Base-by-base conservation (phyloP, 2,329 filamentous ascomycete genomes). In the Akanthomyces dipterigenus region DNA sequence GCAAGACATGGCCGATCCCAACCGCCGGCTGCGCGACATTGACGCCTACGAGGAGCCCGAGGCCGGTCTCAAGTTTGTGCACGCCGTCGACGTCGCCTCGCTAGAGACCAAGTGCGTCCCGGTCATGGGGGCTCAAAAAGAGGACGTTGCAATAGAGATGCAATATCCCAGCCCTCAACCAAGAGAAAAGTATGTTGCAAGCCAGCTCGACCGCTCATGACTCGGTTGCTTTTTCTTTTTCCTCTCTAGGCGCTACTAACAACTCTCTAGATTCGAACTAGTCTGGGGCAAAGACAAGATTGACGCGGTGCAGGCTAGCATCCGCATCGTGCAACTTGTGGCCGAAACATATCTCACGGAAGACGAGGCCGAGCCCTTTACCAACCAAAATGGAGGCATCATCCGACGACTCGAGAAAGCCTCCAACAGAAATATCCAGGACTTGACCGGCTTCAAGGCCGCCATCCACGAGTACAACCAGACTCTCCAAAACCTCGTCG, bases 91-190 rank as follows among this genome's bases (percentile, higher is more conserved):
- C 65, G 78, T 87, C 24, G 80, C 81, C 42, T 82, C 77, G 49
- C 71, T 81, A 24, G 74, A 77, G 58, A 75, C 78, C 6, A 80
- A 79, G 46, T 84, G 81, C 63, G 78, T 80, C 31, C 78, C 79
- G 1, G 78, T 80, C 14, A 75, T 82, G 63, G 77, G 78, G 43
- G 76, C 79, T 3, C 74, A 76, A 53, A 75, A 78, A 53, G 78
- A 85, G 62, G 81, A 85, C 62, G 79, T 86, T 7, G 77, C 74
- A 12, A 83, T 96, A 63, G 79, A 87, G 70, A 77, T 98, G 67
- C 90, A 95, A 72, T 98, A 98, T 73, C 93, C 95, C 11, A 93
- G 90, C 72, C 78, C 81, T 64, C 83, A 85, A 61, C 80, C 81
- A 55, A 82, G 83, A 58, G 90, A 95, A 75, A 85, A 81, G 86